A percentile compares a stretch with the other conserved stretches of the same genome.
Evolutionary conservation across 2,329 filamentous ascomycete species (phyloP).

Genomic region (Cryphonectria parasitica): DNA sequence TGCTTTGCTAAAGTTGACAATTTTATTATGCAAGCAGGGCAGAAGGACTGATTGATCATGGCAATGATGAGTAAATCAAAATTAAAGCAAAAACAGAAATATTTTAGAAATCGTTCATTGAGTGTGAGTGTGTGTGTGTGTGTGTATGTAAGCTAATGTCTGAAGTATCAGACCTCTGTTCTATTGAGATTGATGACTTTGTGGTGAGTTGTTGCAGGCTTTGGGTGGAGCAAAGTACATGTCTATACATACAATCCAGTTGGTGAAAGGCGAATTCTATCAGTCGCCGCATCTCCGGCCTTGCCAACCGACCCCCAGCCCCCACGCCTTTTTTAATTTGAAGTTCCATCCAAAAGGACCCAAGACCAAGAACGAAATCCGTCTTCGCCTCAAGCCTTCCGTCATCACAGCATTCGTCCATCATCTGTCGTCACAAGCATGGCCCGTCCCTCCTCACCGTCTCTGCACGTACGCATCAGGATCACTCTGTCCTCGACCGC

Average conservation of each 20-base stretch:
- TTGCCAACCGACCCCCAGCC: neutral
- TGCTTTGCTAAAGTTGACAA: neutral
- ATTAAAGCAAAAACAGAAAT: neutral
- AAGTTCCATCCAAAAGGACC: slow-evolving; percentile 10
- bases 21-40: neutral
- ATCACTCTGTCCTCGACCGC: neutral
- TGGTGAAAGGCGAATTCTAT: neutral
- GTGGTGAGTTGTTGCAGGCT: slow-evolving; percentile 8
- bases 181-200: slow-evolving; percentile 6
- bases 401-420: slow-evolving; percentile 16
- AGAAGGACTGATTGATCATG: neutral
- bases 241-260: slow-evolving; percentile 16
- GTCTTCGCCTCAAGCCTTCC: slow-evolving; percentile 3
- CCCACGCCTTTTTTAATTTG: neutral
- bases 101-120: neutral
- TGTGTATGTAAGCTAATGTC: neutral
- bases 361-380: neutral
- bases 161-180: slow-evolving; percentile 4
- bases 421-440: slow-evolving; percentile 22
- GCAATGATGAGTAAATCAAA: neutral
- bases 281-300: neutral
- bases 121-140: neutral
- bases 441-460: neutral
- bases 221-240: slow-evolving; percentile 26
- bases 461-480: slow-evolving; percentile 2